Percentiles rank a stretch among this genome's conserved stretches.
Conservation (phyloP, 106 monocot species). For the Dendrobium officinale region DNA sequence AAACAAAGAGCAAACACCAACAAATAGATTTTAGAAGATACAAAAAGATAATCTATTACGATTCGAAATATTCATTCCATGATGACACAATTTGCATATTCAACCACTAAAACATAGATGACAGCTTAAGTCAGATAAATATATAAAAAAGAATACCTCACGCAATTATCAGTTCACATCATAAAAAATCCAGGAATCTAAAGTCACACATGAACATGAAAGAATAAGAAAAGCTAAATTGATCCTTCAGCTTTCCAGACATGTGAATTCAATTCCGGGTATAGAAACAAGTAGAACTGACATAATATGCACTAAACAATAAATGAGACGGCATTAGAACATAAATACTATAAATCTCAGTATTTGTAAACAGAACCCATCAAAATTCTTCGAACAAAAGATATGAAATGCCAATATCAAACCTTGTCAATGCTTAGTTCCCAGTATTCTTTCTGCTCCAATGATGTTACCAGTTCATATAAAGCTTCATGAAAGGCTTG, state of each 20-base stretch:
- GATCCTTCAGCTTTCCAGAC: background rate
- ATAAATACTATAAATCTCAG: background rate
- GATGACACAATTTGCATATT: background rate
- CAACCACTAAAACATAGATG: constrained; percentile 1
- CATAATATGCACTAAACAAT: background rate
- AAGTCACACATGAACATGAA: background rate
- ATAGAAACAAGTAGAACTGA: background rate
- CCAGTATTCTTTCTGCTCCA: constrained; percentile 93
- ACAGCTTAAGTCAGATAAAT: background rate
- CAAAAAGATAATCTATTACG: background rate
- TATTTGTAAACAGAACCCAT: background rate
- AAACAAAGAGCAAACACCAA: background rate
- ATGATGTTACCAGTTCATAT: constrained; percentile 36
- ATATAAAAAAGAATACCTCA: background rate
- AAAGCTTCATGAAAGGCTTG: constrained; percentile 39
- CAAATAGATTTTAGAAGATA: background rate
- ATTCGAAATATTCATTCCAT: background rate
- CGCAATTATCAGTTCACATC: background rate
- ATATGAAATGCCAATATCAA: constrained; percentile 17
- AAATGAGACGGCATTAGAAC: background rate
- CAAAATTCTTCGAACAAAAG: background rate
- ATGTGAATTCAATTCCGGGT: background rate
- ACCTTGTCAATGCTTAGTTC: constrained; percentile 80
- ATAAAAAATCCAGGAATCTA: background rate
- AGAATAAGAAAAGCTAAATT: background rate